Evolutionary conservation across 1,139 yeast species (phyloP), one percentile per base, ranked within the genome.

Genomic region (Pichia sp.): DNA sequence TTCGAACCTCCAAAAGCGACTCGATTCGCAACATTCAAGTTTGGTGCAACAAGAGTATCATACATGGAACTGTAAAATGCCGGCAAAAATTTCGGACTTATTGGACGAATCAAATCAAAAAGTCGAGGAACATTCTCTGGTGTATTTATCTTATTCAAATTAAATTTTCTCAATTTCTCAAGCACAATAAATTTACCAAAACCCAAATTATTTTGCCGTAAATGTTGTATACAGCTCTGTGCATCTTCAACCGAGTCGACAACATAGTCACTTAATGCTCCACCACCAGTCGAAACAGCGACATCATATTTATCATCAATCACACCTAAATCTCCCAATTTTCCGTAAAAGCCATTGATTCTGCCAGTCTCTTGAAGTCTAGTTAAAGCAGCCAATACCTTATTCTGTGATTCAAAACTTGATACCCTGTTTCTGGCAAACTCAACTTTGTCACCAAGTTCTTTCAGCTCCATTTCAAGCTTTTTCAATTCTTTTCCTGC

Each of bases 171-270:
- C 57, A 93, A 73, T 67, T 90, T 87, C 59, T 86, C 83, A 59
- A 95, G 75, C 45, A 95, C 79, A 57, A 93, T 87, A 66, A 95
- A 93, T 59, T 87, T 84, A 5, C 97, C 97, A 62, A 92, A 86
- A 0, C 99, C 99, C 43, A 92, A 75, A 59, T 85, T 85, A 64
- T 88, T 87, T 64, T 86, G 85, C 57, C 98, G 78, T 65, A 95
- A 76, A 63, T 89, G 87, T 53, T 89, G 95, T 57, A 95, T 88
- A 70, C 99, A 93, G 50, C 82, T 82, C 67, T 90, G 97, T 0
- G 97, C 99, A 34, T 89, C 86, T 63, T 89, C 97, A 8, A 93
- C 98, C 0, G 92, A 84, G 52, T 90, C 97, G 3, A 95, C 98
- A 19, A 95, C 98, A 77, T 90, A 83, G 54, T 95, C 93, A 66